phyloP scores from a whole-genome alignment of 192 early-diverging fungal species.

The Podila epicladia region DNA sequence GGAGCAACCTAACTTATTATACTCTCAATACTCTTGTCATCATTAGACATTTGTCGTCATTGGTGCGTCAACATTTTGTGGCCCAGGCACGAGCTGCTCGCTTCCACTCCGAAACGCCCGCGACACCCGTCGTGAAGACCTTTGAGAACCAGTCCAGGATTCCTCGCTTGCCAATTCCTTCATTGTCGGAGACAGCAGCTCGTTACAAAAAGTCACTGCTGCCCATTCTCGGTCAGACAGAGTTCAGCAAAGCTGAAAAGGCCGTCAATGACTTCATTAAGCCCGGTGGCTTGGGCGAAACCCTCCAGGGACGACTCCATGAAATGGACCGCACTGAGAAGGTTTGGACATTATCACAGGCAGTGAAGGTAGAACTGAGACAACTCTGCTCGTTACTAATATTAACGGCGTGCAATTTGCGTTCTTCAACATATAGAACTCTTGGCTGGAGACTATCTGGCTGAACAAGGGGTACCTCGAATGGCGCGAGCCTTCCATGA shows the following conservation, averaged over 20 bases:
- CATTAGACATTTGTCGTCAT: conserved; percentile 21
- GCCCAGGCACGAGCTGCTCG: conserved; percentile 10
- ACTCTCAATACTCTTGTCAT: too few relatives aligned
- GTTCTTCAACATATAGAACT: conserved; percentile 53
- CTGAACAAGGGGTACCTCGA: conserved; percentile 84
- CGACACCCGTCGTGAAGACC: conserved; percentile 42
- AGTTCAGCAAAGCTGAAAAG: conserved; percentile 66
- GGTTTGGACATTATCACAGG: conserved; percentile 15
- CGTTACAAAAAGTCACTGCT: conserved; percentile 82
- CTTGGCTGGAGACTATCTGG: conserved; percentile 93
- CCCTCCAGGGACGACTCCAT: conserved; percentile 77
- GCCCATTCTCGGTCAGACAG: conserved; percentile 70
- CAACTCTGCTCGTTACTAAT: too few relatives aligned
- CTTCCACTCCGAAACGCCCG: conserved; percentile 11
- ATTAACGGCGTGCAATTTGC: too few relatives aligned
- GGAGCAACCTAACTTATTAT: too few relatives aligned
- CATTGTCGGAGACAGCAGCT: conserved; percentile 75
- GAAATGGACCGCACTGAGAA: conserved; percentile 73
- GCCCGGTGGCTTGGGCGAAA: conserved; percentile 73
- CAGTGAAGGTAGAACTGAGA: too few relatives aligned
- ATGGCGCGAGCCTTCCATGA: conserved; percentile 84
- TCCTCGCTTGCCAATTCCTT: conserved; percentile 88
- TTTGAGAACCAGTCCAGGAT: conserved; percentile 76
- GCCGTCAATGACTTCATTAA: conserved; percentile 79
- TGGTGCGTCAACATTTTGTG: conserved; percentile 11